phyloP scores from a whole-genome alignment of 768 basidiomycete species.

The Hypholoma sublateritium region DNA sequence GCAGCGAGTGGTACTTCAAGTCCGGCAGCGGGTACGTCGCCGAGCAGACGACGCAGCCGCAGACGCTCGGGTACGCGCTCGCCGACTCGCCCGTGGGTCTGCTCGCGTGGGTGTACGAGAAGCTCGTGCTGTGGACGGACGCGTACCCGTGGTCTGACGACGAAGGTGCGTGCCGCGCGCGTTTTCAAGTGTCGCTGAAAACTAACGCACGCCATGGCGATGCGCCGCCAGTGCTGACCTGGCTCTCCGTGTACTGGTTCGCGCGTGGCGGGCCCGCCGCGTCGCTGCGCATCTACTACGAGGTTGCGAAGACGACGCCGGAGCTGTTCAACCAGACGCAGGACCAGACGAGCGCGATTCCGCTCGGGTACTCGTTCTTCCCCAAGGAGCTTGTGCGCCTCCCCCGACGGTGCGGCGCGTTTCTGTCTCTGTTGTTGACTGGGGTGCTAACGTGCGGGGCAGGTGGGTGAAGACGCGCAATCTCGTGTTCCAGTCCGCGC shows the following conservation, averaged over 20 bases:
- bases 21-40: not conserved
- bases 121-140: slow-evolving; percentile 2
- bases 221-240: slow-evolving; percentile 16
- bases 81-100: slow-evolving; percentile 1
- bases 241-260: slow-evolving; percentile 7
- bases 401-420: slow-evolving; percentile 29
- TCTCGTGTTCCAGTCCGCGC: slow-evolving; percentile 47
- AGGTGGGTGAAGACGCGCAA: slow-evolving; percentile 43
- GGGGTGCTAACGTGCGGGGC: not conserved
- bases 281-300: slow-evolving; percentile 33
- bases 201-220: not conserved
- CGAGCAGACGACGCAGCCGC: not conserved
- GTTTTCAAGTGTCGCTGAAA: not conserved
- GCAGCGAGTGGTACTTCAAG: not conserved
- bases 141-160: slow-evolving; percentile 1
- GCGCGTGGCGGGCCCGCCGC: not conserved
- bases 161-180: not conserved
- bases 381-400: slow-evolving; percentile 42
- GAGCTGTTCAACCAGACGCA: not conserved
- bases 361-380: slow-evolving; percentile 51
- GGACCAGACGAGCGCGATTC: slow-evolving; percentile 27
- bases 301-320: slow-evolving; percentile 27
- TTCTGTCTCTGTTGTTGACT: not conserved
- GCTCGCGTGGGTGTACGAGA: slow-evolving; percentile 5
- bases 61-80: slow-evolving; percentile 1